phyloP scores from a whole-genome alignment of 2,329 filamentous ascomycete species.

The Leptographium wingfieldii region DNA sequence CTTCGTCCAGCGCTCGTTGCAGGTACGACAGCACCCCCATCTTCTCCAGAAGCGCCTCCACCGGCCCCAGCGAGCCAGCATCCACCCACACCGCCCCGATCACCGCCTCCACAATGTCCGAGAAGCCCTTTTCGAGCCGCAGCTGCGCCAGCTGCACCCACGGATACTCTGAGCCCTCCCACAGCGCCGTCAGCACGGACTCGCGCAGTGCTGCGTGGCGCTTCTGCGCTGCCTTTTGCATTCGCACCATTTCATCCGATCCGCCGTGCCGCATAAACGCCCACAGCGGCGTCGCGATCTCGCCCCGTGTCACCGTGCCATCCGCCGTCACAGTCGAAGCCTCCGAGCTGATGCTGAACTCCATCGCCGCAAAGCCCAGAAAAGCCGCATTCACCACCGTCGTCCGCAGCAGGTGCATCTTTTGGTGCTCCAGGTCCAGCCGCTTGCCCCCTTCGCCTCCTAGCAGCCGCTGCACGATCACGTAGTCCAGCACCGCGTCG shows the following conservation, averaged over 20 bases:
- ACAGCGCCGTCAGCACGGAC: constrained; percentile 37
- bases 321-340: constrained; percentile 10
- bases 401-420: constrained; percentile 67
- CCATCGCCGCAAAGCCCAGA: constrained; percentile 63
- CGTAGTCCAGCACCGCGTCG: constrained; percentile 69
- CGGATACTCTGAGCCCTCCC: constrained; percentile 47
- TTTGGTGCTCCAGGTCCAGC: constrained; percentile 25
- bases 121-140: constrained; percentile 62
- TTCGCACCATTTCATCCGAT: constrained; percentile 30
- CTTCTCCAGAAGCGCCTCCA: constrained; percentile 44
- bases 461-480: constrained; percentile 40
- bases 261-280: constrained; percentile 51
- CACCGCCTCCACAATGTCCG: constrained; percentile 69
- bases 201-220: constrained; percentile 36
- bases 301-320: not conserved
- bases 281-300: constrained; percentile 38
- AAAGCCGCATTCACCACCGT: constrained; percentile 71
- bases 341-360: constrained; percentile 21
- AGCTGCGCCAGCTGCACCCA: constrained; percentile 61
- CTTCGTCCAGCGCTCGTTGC: constrained; percentile 43
- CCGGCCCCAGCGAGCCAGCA: constrained; percentile 48
- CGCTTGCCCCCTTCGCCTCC: not conserved
- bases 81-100: constrained; percentile 80
- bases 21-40: constrained; percentile 56
- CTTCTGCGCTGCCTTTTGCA: constrained; percentile 19